Evolutionary conservation across 345 rosid genomes (phyloP), one percentile per base, ranked within the genome.

Genomic region (Eucalyptus decipiens): DNA sequence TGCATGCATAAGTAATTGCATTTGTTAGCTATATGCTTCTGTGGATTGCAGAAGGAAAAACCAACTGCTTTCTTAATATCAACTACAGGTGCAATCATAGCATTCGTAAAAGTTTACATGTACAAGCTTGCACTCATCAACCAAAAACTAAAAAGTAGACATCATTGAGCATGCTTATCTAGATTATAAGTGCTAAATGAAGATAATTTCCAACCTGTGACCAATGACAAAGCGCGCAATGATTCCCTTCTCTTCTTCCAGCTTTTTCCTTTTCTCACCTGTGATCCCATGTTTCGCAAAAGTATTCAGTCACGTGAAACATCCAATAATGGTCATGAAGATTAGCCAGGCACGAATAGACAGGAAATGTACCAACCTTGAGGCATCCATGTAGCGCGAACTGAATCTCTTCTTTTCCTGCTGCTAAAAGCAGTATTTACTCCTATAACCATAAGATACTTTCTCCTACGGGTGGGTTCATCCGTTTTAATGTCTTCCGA

Each of bases 361-460:
- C 40, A 45, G 86, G 45, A 89, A 86, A 40, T 50, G 65, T 87
- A 60, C 50, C 89, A 89, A 97, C 99, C 99, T 97, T 96, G 99
- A 54, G 96, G 99, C 97, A 98, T 95, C 99, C 99, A 98, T 2
- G 99, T 97, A 26, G 95, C 93, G 47, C 99, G 99, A 92, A 98
- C 94, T 8, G 99, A 98, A 92, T 98, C 99, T 93, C 99, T 94
- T 91, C 99, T 93, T 91, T 94, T 98, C 80, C 99, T 90, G 92
- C 99, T 97, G 90, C 99, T 98, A 90, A 97, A 98, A 60, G 99
- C 99, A 24, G 98, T 97, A 90, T 98, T 98, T 88, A 98, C 93
- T 91, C 99, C 99, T 8, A 98, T 90, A 12, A 98, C 99, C 99
- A 98, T 95, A 92, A 98, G 90, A 91, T 93, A 94, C 90, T 93